Evolutionary conservation across 2,329 filamentous ascomycete genomes (phyloP), one percentile per base, ranked within the genome.

Genomic region (Aspergillus aculeatinus): DNA sequence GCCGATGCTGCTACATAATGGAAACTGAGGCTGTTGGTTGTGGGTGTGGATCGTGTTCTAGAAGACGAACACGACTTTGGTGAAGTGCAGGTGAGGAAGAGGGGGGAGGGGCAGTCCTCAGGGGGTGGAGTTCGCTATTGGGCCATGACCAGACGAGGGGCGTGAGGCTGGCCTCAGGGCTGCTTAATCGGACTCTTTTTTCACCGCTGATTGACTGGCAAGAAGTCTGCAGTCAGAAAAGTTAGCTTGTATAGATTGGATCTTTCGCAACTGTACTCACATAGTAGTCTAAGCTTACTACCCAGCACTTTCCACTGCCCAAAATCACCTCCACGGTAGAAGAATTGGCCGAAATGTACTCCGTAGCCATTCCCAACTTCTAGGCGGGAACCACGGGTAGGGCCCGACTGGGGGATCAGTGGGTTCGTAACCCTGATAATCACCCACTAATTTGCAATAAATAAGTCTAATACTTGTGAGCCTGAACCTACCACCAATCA

Each of bases 1-100:
- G 53, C 63, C 63, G 61, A 64, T 57, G 50, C 50, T 11, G 51
- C 42, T 55, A 55, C 53, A 44, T 58, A 62, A 62, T 60, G 58
- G 51, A 59, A 61, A 63, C 55, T 52, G 53, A 61, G 59, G 51
- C 60, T 58, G 60, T 29, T 16, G 33, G 33, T 35, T 39, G 44
- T 51, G n/a, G n/a, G 16, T 25, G 58, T 55, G 55, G 59, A 61
- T 55, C 51, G 57, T 14, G 35, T 63, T 63, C 61, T 63, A 59
- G 61, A 63, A 63, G 51, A 39, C 16, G 31, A 23, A 33, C 16
- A 19, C 33, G 29, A 29, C 14, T 55, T 55, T 25, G n/a, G 52
- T 47, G 31, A 35, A 16, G 11, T 16, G 14, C 3, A 12, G 33
- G 11, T 35, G 33, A 35, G 33, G 14, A 35, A 16, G 33, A 35